Conservation (phyloP, 108 stramenopile genomes). For the Aurantiochytrium sp. region DNA sequence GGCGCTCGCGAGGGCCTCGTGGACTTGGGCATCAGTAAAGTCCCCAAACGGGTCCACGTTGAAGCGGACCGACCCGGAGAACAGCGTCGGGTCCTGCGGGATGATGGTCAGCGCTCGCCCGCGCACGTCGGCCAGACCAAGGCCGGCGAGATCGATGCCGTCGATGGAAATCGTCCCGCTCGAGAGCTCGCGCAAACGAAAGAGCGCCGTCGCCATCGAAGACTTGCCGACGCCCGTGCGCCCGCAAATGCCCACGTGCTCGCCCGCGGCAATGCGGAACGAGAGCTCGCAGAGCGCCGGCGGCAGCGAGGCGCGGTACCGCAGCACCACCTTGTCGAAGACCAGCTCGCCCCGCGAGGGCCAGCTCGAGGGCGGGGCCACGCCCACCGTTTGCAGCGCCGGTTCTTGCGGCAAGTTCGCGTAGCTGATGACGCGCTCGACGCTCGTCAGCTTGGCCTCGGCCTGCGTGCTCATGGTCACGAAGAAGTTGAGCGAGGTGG, state of each 20-base stretch:
- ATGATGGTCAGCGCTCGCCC: constrained; percentile 77
- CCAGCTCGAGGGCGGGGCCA: constrained; percentile 55
- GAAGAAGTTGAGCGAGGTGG: constrained; percentile 32
- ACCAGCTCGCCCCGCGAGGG: constrained; percentile 69
- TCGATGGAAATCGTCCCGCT: constrained; percentile 76
- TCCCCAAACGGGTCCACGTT: constrained; percentile 87
- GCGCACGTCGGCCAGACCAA: constrained; percentile 75
- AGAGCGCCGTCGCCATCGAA: constrained; percentile 74
- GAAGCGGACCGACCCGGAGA: constrained; percentile 75
- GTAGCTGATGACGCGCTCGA: constrained; percentile 35
- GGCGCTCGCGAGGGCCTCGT: constrained; percentile 71
- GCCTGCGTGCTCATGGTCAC: neutral
- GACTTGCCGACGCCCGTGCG: constrained; percentile 75
- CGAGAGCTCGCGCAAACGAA: constrained; percentile 70
- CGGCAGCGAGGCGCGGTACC: constrained; percentile 70
- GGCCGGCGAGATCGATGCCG: constrained; percentile 66
- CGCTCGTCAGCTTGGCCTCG: constrained; percentile 39
- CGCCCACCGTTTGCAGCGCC: neutral
- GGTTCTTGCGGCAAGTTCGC: constrained; percentile 44
- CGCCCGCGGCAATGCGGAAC: constrained; percentile 70
- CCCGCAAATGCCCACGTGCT: constrained; percentile 81
- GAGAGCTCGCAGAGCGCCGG: constrained; percentile 78
- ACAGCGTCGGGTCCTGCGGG: constrained; percentile 92
- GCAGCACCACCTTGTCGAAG: constrained; percentile 69
- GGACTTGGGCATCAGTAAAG: constrained; percentile 55